These are phyloP conservation scores for Hyphodiscus hymeniophilus DNA, from an alignment of 495 filamentous ascomycete genomes.

Conservation along the genomic window DNA sequence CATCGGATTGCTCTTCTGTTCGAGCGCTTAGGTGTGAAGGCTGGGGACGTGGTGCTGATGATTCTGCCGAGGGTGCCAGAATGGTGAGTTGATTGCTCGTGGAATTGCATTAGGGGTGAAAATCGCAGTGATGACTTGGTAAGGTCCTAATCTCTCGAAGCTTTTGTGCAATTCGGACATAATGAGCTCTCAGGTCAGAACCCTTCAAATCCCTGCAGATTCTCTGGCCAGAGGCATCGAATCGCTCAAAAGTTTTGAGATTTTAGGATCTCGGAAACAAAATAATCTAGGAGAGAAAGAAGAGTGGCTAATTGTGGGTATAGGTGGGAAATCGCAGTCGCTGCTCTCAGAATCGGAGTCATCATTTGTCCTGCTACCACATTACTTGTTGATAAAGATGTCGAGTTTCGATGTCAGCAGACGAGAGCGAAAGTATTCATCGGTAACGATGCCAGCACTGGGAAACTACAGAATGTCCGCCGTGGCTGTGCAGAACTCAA, in stretches of 20 bases:
- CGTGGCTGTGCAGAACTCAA: not conserved
- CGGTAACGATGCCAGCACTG: conserved; percentile 1
- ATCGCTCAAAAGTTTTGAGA: too few species aligned
- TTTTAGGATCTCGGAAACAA: too few species aligned
- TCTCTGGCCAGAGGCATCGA: too few species aligned
- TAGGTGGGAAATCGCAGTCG: conserved; percentile 9
- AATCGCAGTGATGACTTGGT: too few species aligned
- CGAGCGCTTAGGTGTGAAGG: not conserved
- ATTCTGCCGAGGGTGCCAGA: not conserved
- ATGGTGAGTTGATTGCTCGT: conserved; percentile 4
- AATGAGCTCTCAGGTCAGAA: too few species aligned
- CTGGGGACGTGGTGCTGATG: conserved; percentile 1
- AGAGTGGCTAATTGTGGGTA: too few species aligned
- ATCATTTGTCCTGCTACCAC: conserved; percentile 1
- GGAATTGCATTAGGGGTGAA: too few species aligned
- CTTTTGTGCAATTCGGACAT: too few species aligned
- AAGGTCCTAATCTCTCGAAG: too few species aligned
- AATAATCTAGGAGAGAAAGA: too few species aligned
- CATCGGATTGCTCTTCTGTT: not conserved
- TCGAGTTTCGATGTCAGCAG: not conserved
- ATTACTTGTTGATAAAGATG: not conserved
- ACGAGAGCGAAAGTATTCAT: conserved; percentile 3
- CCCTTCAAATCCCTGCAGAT: too few species aligned
- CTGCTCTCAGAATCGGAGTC: not conserved
- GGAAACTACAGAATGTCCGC: not conserved